Base-by-base conservation (phyloP, 257 asterid genomes). In the Mitragyna speciosa region DNA sequence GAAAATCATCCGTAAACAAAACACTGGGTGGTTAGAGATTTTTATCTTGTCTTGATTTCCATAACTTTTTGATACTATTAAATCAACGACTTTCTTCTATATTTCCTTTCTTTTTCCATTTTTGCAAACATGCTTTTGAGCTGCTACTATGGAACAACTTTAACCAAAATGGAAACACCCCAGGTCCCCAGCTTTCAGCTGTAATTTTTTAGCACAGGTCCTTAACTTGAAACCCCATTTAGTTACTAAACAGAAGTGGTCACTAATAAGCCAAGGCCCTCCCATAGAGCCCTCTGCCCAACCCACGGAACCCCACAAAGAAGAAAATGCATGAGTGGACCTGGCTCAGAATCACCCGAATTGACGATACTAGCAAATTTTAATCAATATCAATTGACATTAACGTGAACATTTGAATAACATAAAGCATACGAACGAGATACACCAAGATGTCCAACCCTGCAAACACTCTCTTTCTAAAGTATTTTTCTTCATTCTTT, bases 161-260 rank as follows among this genome's bases (percentile, higher is more conserved):
- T 70, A 74, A 73, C 43, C 31, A 63, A 19, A 43, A 79, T 51
- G 58, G 70, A 22, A 20, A 68, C 3, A 12, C 12, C 67, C 76
- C 16, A 45, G 36, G 33, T 41, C 12, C 67, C 76, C 16, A 45
- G 36, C 43, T 41, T 22, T 75, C 64, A 79, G 84, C 81, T 83
- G 87, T 59, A 72, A 79, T 7, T 67, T 67, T 28, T 31, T 49
- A 70, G 10, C 54, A n/a, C n/a, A 20, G 70, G 33, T 6, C 69
- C 54, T 31, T 75, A 33, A 20, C 49, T 16, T 9, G 17, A 17
- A n/a, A 20, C 56, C 54, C 56, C 36, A 43, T 72, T 6, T 28
- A 30, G 47, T 47, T 72, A 20, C 30, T 10, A 22, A 69, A 10
- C 58, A 70, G n/a, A 70, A 4, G 12, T 33, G 20, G 24, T 14